Conservation (phyloP, 139 green algal species). For the Zygnema cylindricum region DNA sequence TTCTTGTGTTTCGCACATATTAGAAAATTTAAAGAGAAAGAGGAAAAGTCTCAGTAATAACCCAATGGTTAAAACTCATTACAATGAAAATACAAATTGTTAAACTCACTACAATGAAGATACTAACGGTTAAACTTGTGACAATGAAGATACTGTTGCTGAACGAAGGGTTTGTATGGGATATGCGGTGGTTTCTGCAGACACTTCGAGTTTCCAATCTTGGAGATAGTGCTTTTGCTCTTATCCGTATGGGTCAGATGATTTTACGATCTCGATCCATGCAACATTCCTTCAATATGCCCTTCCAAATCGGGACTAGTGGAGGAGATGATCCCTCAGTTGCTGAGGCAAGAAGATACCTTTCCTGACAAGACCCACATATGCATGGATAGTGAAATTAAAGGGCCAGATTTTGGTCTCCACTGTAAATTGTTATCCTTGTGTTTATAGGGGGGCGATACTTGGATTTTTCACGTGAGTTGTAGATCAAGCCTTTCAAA, state of each 20-base stretch:
- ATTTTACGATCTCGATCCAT: slow-evolving; percentile 79
- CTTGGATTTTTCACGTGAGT: too few species aligned
- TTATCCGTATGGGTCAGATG: slow-evolving; percentile 71
- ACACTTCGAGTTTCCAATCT: slow-evolving; percentile 66
- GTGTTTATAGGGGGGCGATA: too few species aligned
- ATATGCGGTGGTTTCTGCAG: slow-evolving; percentile 11
- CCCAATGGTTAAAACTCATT: not conserved
- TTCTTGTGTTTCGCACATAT: too few species aligned
- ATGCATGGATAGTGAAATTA: too few species aligned
- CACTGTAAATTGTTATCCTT: not conserved
- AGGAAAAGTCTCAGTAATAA: not conserved
- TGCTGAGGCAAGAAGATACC: slow-evolving; percentile 39
- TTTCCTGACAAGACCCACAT: too few species aligned
- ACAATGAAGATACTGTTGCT: too few species aligned
- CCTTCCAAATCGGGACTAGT: slow-evolving; percentile 74
- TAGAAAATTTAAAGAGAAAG: too few species aligned
- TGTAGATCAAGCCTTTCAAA: too few species aligned
- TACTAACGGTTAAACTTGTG: slow-evolving; percentile 5
- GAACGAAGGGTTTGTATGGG: too few species aligned
- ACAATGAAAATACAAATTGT: not conserved
- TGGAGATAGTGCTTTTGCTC: slow-evolving; percentile 83
- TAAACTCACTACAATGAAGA: not conserved
- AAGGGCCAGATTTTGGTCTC: too few species aligned
- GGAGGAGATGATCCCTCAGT: slow-evolving; percentile 42
- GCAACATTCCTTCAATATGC: slow-evolving; percentile 98